Conservation (phyloP, 2,329 filamentous ascomycete species). For the Ceratocystis eucalypticola region DNA sequence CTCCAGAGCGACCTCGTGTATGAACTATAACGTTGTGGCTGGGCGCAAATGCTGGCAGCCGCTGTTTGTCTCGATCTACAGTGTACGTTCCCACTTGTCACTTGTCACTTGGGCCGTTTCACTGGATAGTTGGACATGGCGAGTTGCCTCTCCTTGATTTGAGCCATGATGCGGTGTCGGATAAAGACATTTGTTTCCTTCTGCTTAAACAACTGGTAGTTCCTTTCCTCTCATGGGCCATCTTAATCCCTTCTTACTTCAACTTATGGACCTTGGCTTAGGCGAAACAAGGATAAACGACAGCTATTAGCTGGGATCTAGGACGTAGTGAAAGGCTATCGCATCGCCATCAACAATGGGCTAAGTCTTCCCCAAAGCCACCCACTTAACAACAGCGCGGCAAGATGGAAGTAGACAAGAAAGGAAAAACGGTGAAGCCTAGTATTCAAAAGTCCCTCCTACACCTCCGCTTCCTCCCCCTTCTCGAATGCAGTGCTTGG, state of each 20-base stretch:
- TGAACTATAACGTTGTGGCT: background rate
- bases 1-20: background rate
- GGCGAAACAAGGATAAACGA: background rate
- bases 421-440: background rate
- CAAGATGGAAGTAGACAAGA: background rate
- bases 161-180: background rate
- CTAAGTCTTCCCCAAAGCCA: background rate
- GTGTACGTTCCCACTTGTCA: background rate
- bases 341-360: too few species aligned
- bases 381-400: background rate
- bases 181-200: background rate
- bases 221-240: background rate
- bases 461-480: background rate
- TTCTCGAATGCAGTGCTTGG: background rate
- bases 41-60: background rate
- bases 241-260: background rate
- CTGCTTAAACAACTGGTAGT: background rate
- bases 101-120: background rate
- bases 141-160: background rate
- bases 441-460: slow-evolving; percentile 2
- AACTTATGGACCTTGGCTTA: background rate
- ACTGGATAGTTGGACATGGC: background rate
- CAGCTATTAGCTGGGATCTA: too few species aligned
- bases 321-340: too few species aligned
- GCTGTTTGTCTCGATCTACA: background rate